Conservation (phyloP, 768 basidiomycete species). For the Rhodosporidiobolus sp. region DNA sequence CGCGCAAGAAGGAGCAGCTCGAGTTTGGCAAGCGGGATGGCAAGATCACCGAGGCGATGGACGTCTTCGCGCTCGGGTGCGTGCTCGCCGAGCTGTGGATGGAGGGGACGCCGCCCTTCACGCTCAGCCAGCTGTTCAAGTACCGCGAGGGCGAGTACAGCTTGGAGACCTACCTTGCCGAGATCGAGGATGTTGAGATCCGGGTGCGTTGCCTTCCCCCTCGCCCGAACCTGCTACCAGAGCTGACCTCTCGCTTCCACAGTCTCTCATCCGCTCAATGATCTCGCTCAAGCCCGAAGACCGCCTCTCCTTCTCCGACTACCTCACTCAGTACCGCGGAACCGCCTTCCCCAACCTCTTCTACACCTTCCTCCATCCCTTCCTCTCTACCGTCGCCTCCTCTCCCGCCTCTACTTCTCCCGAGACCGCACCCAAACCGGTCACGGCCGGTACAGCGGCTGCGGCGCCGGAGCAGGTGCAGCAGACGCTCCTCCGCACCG, state of each 20-base stretch:
- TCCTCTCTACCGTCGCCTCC: slow-evolving; percentile 59
- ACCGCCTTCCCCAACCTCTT: slow-evolving; percentile 86
- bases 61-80: slow-evolving; percentile 91
- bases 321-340: slow-evolving; percentile 70
- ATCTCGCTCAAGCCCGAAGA: slow-evolving; percentile 70
- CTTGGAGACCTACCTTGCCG: slow-evolving; percentile 59
- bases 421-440: neutral
- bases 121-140: slow-evolving; percentile 89
- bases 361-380: slow-evolving; percentile 90
- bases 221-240: too few relatives aligned
- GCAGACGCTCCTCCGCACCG: slow-evolving; percentile 59
- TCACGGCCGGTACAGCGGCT: neutral
- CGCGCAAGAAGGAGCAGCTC: slow-evolving; percentile 63
- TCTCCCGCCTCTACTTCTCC: neutral
- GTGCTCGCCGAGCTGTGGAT: slow-evolving; percentile 93
- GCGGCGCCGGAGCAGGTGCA: slow-evolving; percentile 18
- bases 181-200: slow-evolving; percentile 76
- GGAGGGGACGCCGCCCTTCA: slow-evolving; percentile 89
- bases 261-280: slow-evolving; percentile 89
- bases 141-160: slow-evolving; percentile 77
- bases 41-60: slow-evolving; percentile 91
- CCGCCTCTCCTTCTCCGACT: slow-evolving; percentile 75
- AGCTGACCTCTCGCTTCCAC: slow-evolving; percentile 46
- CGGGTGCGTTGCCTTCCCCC: slow-evolving; percentile 58
- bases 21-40: slow-evolving; percentile 64